These are phyloP conservation scores for Phylloporus arenicola DNA, from an alignment of 768 basidiomycete species.

Conservation along the genomic window DNA sequence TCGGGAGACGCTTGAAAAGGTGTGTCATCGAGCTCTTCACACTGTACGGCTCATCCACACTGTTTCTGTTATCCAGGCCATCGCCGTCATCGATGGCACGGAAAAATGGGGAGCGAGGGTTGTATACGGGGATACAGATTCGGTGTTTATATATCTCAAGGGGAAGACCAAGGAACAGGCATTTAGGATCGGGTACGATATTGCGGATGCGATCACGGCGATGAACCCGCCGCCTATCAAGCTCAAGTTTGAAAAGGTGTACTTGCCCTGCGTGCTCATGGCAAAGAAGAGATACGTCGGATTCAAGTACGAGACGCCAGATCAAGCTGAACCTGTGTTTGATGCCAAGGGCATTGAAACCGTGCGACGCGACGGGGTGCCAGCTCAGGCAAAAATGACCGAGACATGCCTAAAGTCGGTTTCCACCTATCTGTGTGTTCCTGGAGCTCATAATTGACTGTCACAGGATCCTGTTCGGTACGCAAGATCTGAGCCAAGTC, in stretches of 20 bases:
- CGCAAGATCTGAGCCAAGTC: slow-evolving; percentile 82
- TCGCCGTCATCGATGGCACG: slow-evolving; percentile 67
- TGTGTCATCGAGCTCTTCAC: slow-evolving; percentile 22
- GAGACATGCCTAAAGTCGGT: slow-evolving; percentile 83
- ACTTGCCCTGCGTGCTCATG: slow-evolving; percentile 90
- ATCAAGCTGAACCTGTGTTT: slow-evolving; percentile 73
- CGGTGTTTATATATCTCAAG: slow-evolving; percentile 84
- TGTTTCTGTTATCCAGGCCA: slow-evolving; percentile 50
- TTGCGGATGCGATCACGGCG: slow-evolving; percentile 80
- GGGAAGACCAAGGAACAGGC: slow-evolving; percentile 93
- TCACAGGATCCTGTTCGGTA: slow-evolving; percentile 82
- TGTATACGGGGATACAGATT: slow-evolving; percentile 98
- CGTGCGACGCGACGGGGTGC: slow-evolving; percentile 86
- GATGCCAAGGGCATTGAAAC: slow-evolving; percentile 99
- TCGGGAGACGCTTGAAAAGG: slow-evolving; percentile 92
- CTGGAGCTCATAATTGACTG: neutral
- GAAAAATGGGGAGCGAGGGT: slow-evolving; percentile 87
- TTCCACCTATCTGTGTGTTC: neutral
- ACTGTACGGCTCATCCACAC: neutral
- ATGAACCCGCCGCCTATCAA: slow-evolving; percentile 89
- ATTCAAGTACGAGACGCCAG: slow-evolving; percentile 85
- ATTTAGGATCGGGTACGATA: slow-evolving; percentile 88
- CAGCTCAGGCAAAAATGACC: slow-evolving; percentile 88
- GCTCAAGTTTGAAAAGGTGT: slow-evolving; percentile 98
- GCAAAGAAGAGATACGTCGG: slow-evolving; percentile 99